Base-by-base conservation (phyloP, 192 early-diverging fungal species). In the Coemansia sp. region DNA sequence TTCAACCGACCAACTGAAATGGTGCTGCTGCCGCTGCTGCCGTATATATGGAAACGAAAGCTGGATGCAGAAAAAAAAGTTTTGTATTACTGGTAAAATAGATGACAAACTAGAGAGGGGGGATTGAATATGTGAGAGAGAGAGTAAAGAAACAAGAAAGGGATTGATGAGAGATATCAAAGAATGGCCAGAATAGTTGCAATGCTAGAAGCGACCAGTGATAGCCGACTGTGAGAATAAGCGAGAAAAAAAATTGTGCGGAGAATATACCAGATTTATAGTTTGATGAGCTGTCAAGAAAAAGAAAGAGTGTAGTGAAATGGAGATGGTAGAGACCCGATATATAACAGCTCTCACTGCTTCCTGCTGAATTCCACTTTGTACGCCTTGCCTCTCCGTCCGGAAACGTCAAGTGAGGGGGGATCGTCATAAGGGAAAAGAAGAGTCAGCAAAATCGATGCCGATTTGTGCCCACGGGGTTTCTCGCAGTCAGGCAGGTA, bases 361-460 rank as follows among this genome's bases (percentile, higher is more conserved):
- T 48, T 48, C 46, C 49, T 25, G 41, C 27, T 63, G 61, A 63
- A 55, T 43, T 63, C 53, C 61, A 53, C 49, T 63, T 39, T 63
- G 55, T 63, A 63, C 17, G 10, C n/a, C n/a, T 37, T 40, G 22
- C 23, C 17, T 55, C 27, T 30, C 27, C 7, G 27, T 30, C 7
- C 27, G 27, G 27, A 30, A 30, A 7, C 27, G 27, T 30, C 8
- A 48, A 48, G 24, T 22, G 22, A 24, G 22, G 46, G 22, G 10
- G 14, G 46, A 48, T 19, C 21, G 46, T 25, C 11, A 10, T 9
- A 46, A 21, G 13, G 46, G 22, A 48, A 25, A 17, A 15, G 46
- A 22, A 10, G 22, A 48, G 14, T 23, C 46, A 48, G 46, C 46
- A 15, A 46, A 46, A 46, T 19, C 9, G 45, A 21, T 21, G 45